Base-by-base conservation (phyloP, 805 yeast species). In the Nakazawaea ernobii region DNA sequence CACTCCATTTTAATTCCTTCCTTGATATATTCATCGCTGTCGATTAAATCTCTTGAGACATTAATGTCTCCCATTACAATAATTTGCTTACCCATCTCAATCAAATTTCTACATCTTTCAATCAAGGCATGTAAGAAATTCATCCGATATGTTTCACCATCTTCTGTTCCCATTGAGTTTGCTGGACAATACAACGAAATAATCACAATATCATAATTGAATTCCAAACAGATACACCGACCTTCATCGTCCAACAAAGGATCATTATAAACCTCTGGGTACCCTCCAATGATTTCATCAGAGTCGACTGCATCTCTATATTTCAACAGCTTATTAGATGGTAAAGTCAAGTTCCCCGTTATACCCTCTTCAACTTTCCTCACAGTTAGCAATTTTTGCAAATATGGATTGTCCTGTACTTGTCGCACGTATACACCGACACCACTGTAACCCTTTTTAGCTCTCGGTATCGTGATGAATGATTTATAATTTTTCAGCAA, bases 121-220 rank as follows among this genome's bases (percentile, higher is more conserved):
- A 89, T 77, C 42, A 92, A 60, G 1, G 77, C 64, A 20, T 69
- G 67, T 45, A 88, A 66, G 55, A 87, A 92, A 13, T 68, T 63
- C 35, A 79, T 54, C 43, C 95, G 65, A 53, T 71, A 82, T 10
- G 56, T 58, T 53, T 82, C 86, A 2, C 82, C 95, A 28, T 79
- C 84, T 26, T 77, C 84, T 0, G 89, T 78, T 1, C 74, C 77
- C 62, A 71, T 70, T 0, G 97, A 87, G 60, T 89, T 88, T 1
- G 98, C 98, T 0, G 98, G 98, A 60, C 97, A 92, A 59, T 92
- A 92, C 4, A 84, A 73, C 0, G 82, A 70, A 39, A 86, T 75
- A 0, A 86, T 61, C 3, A 86, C 86, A 0, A 80, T 58, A 45
- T 80, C 75, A 52, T 71, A 74, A 1, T 82, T 77, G 24, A 91